Conservation (phyloP, 768 basidiomycete genomes). For the Lanmaoa pseudosensibilis region DNA sequence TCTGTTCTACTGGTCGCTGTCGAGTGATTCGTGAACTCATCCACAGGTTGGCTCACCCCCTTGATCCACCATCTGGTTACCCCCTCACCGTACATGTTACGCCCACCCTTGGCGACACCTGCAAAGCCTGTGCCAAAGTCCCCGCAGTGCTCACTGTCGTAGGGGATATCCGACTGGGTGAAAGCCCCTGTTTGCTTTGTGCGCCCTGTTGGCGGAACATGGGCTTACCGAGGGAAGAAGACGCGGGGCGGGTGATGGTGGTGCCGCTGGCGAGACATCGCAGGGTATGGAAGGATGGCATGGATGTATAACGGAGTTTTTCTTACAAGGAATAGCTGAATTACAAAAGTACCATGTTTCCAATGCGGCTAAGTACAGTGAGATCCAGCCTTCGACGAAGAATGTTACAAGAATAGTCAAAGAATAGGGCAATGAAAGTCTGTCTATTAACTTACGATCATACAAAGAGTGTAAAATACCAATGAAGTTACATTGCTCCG, state of each 20-base stretch:
- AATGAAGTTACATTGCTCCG: slow-evolving; percentile 13
- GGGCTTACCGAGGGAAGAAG: slow-evolving; percentile 50
- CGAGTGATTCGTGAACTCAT: slow-evolving; percentile 7
- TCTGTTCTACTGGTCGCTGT: background rate
- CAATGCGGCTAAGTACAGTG: slow-evolving; percentile 4
- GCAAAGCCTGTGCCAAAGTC: slow-evolving; percentile 67
- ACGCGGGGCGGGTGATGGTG: slow-evolving; percentile 43
- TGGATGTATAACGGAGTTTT: background rate
- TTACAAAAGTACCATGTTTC: background rate
- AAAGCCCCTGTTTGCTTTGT: slow-evolving; percentile 77
- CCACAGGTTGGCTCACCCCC: slow-evolving; percentile 54
- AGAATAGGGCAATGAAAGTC: slow-evolving; percentile 14
- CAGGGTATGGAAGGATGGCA: slow-evolving; percentile 20
- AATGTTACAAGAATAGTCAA: slow-evolving; percentile 12
- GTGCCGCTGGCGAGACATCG: slow-evolving; percentile 52
- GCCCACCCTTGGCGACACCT: slow-evolving; percentile 59
- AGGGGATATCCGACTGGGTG: slow-evolving; percentile 72
- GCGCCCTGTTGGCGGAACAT: slow-evolving; percentile 70
- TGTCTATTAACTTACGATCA: slow-evolving; percentile 30
- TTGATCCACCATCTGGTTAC: slow-evolving; percentile 58
- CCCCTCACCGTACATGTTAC: slow-evolving; percentile 68
- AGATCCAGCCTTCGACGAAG: background rate
- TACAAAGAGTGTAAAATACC: slow-evolving; percentile 20
- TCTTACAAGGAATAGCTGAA: too few species aligned
- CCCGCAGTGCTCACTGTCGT: slow-evolving; percentile 68